Base-by-base conservation (phyloP, 148 eudicot species). In the Silene uniflora region DNA sequence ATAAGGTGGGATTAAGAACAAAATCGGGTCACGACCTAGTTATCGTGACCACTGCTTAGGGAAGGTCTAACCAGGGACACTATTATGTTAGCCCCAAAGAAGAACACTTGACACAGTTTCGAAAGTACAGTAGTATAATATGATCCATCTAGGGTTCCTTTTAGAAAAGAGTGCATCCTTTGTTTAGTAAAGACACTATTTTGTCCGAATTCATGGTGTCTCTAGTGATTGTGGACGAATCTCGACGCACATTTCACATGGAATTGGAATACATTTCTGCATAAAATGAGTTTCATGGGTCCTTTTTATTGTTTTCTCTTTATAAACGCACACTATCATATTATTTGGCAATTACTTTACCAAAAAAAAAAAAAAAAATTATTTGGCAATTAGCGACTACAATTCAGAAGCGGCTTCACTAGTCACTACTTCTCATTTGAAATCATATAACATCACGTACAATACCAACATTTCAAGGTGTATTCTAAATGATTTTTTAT, bases 191-290 rank as follows among this genome's bases (percentile, higher is more conserved):
- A n/a, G n/a, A 27, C 54, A 32, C 25, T 39, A 4, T 14, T 10
- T 24, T 77, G 46, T 71, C 46, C 62, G 14, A 46, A 10, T 39
- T 22, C 19, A 7, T 71, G 25, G n/a, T 12, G 19, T 39, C 35
- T 59, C 6, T 68, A 23, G 24, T 75, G 52, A 19, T 49, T 55
- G 55, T 17, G 35, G 60, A 42, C 79, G 67, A 68, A 59, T 76
- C 73, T 69, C 73, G 58, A 76, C 1, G 67, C 67, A 16, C 3
- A 17, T 21, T 18, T 76, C 42, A 54, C 54, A 52, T 67, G 73
- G 35, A 27, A 21, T 35, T 58, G 5, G 47, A 14, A 29, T 14
- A 56, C 12, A 42, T 42, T 14, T 67, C 46, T 42, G 58, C 72
- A 68, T 39, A 24, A 23, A 10, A 27, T 29, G 27, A 12, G 35